Evolutionary conservation across 129 eudicot genomes (phyloP).

Genomic region (Escallonia herrerae): DNA sequence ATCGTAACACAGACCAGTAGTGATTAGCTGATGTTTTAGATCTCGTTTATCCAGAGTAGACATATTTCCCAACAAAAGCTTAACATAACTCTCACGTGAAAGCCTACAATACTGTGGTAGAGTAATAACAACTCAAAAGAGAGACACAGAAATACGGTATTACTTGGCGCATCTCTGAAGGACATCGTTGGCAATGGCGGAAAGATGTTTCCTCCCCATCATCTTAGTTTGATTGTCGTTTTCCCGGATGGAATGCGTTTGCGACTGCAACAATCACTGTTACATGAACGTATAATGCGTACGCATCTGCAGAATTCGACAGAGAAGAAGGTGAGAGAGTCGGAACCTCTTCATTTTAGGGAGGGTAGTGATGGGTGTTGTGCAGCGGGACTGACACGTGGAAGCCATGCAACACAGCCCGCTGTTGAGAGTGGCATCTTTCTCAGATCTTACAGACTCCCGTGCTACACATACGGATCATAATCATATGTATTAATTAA

Average conservation of each 20-base stretch:
- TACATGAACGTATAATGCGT: not conserved
- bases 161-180: constrained; percentile 51
- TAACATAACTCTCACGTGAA: too few relatives aligned
- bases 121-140: not conserved
- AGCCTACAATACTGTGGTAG: too few relatives aligned
- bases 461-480: too few relatives aligned
- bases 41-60: too few relatives aligned
- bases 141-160: constrained; percentile 10
- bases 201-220: constrained; percentile 41
- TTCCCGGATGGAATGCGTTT: not conserved
- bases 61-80: too few relatives aligned
- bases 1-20: not conserved
- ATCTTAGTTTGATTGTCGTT: constrained; percentile 6
- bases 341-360: not conserved
- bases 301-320: not conserved
- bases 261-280: not conserved
- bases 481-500: too few relatives aligned
- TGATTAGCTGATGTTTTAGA: not conserved
- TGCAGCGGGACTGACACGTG: not conserved
- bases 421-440: not conserved
- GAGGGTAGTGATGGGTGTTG: not conserved
- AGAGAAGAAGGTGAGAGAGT: not conserved
- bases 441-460: too few relatives aligned
- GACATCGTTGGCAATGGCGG: constrained; percentile 45
- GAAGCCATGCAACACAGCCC: constrained; percentile 5